Conservation (phyloP, 2,329 filamentous ascomycete genomes). For the Nectriaceae sp. region DNA sequence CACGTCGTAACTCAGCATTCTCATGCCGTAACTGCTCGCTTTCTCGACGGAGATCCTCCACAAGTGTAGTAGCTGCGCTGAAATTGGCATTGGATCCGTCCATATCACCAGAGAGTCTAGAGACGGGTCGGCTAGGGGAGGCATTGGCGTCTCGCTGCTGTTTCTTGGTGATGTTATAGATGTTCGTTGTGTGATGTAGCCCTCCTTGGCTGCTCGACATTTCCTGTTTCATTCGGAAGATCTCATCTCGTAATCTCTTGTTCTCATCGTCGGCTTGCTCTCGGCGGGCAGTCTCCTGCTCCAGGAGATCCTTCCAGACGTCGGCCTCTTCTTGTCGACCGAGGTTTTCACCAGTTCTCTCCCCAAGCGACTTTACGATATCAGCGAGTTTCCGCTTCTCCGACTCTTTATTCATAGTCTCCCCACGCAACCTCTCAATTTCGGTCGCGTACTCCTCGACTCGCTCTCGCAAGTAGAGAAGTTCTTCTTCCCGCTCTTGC, state of each 20-base stretch:
- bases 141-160: constrained; percentile 47
- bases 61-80: constrained; percentile 64
- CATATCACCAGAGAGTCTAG: constrained; percentile 50
- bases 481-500: constrained; percentile 79
- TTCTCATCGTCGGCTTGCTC: constrained; percentile 93
- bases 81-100: constrained; percentile 54
- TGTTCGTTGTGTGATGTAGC: constrained; percentile 63
- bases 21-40: constrained; percentile 82
- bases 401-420: constrained; percentile 75
- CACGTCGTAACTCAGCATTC: constrained; percentile 86
- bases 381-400: constrained; percentile 88
- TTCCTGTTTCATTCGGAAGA: constrained; percentile 71
- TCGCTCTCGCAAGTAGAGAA: constrained; percentile 80
- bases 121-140: constrained; percentile 52
- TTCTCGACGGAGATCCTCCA: constrained; percentile 73
- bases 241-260: constrained; percentile 78
- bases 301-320: constrained; percentile 93
- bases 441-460: constrained; percentile 82
- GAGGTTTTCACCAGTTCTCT: constrained; percentile 50
- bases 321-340: constrained; percentile 68
- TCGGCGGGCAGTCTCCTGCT: constrained; percentile 85
- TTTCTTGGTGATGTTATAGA: constrained; percentile 65
- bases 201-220: constrained; percentile 40
- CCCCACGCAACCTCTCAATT: constrained; percentile 78
- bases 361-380: constrained; percentile 62